phyloP scores from a whole-genome alignment of 208 protist species.

The Crithidia acanthocephali region DNA sequence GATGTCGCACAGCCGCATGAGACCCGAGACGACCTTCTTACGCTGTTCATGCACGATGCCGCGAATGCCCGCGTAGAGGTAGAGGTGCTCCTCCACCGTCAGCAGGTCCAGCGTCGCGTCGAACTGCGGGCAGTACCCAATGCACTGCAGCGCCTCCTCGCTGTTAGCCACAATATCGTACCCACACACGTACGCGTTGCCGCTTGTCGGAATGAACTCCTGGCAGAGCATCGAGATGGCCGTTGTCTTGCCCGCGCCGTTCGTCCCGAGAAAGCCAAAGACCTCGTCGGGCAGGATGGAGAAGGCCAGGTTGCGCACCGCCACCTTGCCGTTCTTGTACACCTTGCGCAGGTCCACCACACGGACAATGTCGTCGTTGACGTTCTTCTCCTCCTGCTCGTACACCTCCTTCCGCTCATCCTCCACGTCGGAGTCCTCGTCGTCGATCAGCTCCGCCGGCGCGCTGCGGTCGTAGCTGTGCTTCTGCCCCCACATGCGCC shows the following conservation, averaged over 20 bases:
- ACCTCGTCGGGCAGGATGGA: conserved; percentile 72
- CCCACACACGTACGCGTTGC: conserved; percentile 62
- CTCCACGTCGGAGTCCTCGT: conserved; percentile 54
- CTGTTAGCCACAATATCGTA: conserved; percentile 61
- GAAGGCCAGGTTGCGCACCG: conserved; percentile 73
- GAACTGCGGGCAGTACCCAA: conserved; percentile 95
- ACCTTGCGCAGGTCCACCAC: conserved; percentile 76
- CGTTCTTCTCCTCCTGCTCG: conserved; percentile 28
- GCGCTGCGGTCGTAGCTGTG: conserved; percentile 33
- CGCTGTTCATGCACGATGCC: conserved; percentile 36
- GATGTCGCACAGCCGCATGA: conserved; percentile 42
- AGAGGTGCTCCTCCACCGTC: conserved; percentile 87
- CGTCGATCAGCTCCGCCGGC: conserved; percentile 34
- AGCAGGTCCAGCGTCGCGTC: conserved; percentile 91
- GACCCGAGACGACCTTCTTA: conserved; percentile 31
- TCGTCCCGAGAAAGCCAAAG: conserved; percentile 90
- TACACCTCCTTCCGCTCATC: conserved; percentile 62
- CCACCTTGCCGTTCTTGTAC: conserved; percentile 70
- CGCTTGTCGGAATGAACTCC: conserved; percentile 72
- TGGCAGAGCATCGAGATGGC: conserved; percentile 83
- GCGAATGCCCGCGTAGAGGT: conserved; percentile 37
- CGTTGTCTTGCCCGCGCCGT: conserved; percentile 91
- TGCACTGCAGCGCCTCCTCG: conserved; percentile 47
- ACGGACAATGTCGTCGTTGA: conserved; percentile 50
- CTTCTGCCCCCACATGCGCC: conserved; percentile 38